These are phyloP conservation scores for Panicum miliaceum DNA, from an alignment of 176 grass and related monocot species.

Conservation along the genomic window DNA sequence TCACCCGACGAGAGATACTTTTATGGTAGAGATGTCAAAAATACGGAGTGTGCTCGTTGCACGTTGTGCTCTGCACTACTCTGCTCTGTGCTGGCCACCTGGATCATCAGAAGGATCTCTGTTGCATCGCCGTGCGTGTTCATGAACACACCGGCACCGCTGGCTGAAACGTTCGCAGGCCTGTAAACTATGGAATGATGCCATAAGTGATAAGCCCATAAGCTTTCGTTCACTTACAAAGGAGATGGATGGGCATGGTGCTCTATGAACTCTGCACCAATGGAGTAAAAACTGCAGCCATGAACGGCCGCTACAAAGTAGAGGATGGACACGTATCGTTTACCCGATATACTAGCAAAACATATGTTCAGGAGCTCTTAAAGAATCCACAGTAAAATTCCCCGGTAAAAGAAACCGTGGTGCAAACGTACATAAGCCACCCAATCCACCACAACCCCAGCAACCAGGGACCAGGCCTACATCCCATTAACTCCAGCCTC, in stretches of 20 bases:
- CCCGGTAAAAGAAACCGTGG: neutral
- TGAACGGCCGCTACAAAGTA: neutral
- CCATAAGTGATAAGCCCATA: too few relatives aligned
- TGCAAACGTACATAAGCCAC: too few relatives aligned
- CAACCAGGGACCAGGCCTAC: neutral
- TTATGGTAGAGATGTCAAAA: neutral
- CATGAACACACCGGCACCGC: neutral
- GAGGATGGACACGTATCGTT: neutral
- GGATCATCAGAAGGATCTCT: neutral
- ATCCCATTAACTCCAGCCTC: neutral
- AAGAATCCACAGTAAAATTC: neutral
- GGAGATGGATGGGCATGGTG: neutral
- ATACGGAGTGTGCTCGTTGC: too few relatives aligned
- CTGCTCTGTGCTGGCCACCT: neutral
- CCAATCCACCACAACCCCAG: neutral
- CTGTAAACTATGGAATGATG: neutral
- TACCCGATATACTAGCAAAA: neutral
- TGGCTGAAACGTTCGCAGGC: neutral
- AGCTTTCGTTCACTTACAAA: neutral
- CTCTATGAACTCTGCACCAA: neutral
- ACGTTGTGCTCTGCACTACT: too few relatives aligned
- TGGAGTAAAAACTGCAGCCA: neutral
- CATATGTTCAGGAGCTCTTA: neutral
- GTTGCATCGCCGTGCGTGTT: neutral
- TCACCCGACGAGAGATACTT: too few relatives aligned